Evolutionary conservation across 2,329 filamentous ascomycete genomes (phyloP).

Genomic region (Fusarium sambucinum): DNA sequence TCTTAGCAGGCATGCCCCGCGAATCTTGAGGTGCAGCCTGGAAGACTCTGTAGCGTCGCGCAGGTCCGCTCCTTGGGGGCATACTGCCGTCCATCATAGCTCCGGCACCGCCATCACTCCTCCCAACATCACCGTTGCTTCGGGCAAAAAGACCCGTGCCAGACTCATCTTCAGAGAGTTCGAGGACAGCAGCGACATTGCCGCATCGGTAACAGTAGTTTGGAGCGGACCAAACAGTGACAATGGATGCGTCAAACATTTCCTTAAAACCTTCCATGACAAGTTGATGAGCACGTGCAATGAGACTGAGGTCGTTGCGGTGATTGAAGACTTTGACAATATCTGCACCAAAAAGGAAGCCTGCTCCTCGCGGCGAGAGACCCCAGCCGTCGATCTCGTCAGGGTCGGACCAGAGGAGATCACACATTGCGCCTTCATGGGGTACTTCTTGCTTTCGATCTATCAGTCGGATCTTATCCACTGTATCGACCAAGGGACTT

Average conservation of each 20-base stretch:
- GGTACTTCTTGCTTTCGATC: slow-evolving; percentile 98
- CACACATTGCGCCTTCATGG: slow-evolving; percentile 98
- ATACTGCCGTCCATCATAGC: slow-evolving; percentile 63
- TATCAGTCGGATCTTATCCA: slow-evolving; percentile 94
- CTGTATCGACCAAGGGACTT: slow-evolving; percentile 88
- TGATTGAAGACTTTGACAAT: slow-evolving; percentile 98
- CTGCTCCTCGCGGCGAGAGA: slow-evolving; percentile 90
- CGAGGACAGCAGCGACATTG: slow-evolving; percentile 94
- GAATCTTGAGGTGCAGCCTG: slow-evolving; percentile 97
- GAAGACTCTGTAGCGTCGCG: slow-evolving; percentile 92
- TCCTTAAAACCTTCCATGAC: slow-evolving; percentile 99
- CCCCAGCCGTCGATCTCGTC: slow-evolving; percentile 99
- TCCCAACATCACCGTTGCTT: slow-evolving; percentile 76
- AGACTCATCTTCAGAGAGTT: slow-evolving; percentile 88
- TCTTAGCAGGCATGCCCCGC: slow-evolving; percentile 98
- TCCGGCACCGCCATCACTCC: slow-evolving; percentile 65
- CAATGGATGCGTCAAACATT: slow-evolving; percentile 96
- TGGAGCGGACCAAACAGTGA: slow-evolving; percentile 98
- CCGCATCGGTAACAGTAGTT: slow-evolving; percentile 98
- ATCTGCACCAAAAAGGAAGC: slow-evolving; percentile 94
- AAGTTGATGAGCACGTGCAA: slow-evolving; percentile 94
- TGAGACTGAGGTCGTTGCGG: slow-evolving; percentile 89
- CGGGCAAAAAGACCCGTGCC: slow-evolving; percentile 77
- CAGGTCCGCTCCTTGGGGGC: slow-evolving; percentile 73
- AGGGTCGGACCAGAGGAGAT: slow-evolving; percentile 96